Conservation (phyloP, 345 rosid genomes). For the Syzygium aqueum region DNA sequence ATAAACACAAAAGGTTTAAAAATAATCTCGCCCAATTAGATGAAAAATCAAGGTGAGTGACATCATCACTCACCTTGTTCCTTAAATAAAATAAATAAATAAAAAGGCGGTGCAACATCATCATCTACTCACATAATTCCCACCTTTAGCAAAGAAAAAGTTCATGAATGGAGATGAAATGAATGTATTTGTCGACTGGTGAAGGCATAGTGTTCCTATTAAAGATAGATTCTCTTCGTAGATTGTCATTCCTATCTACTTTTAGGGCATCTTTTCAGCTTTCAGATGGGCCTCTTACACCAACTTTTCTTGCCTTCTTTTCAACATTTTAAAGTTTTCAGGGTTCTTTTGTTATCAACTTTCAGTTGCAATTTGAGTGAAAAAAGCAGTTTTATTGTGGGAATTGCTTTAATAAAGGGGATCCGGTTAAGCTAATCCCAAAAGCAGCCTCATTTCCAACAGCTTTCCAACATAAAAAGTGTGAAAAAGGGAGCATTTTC, state of each 20-base stretch:
- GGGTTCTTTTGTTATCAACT: constrained; percentile 4
- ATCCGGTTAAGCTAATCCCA: not conserved
- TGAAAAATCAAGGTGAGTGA: not conserved
- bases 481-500: constrained; percentile 37
- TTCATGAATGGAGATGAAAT: not conserved
- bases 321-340: not conserved
- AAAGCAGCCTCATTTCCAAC: constrained; percentile 23
- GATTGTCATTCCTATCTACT: not conserved
- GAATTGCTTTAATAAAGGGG: constrained; percentile 26
- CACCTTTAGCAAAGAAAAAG: not conserved
- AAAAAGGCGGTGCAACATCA: not conserved
- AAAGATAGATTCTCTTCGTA: not conserved
- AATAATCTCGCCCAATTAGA: not conserved
- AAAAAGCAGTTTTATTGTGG: constrained; percentile 24
- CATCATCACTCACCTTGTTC: not conserved
- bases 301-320: not conserved
- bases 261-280: constrained; percentile 14
- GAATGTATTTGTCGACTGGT: not conserved
- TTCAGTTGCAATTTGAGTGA: constrained; percentile 19
- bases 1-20: not conserved
- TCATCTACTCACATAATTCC: not conserved
- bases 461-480: constrained; percentile 19
- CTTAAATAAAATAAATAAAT: not conserved
- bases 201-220: not conserved
- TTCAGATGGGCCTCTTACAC: constrained; percentile 17